Evolutionary conservation across 306 rosid genomes (phyloP).

Genomic region (Leucaena leucocephala): DNA sequence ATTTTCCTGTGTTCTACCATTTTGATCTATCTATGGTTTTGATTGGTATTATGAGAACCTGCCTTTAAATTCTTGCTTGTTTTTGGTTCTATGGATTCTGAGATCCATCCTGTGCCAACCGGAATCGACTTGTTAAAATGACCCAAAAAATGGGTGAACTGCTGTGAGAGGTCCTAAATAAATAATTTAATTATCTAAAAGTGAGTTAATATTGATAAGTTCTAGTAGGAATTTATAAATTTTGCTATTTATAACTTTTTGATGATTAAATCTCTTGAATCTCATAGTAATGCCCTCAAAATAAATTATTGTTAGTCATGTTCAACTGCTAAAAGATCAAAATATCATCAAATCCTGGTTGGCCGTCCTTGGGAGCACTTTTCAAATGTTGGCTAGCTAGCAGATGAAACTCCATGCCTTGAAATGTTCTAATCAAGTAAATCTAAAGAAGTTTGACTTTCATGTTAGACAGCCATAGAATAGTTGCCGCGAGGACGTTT

Average conservation of each 20-base stretch:
- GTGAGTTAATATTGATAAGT: no score
- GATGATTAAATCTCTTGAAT: no score
- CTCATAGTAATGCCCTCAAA: no score
- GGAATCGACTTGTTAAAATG: neutral
- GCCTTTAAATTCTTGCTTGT: neutral
- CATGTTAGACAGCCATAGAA: neutral
- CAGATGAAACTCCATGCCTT: neutral
- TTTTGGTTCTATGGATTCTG: neutral
- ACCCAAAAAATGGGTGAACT: neutral
- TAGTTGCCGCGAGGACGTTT: neutral
- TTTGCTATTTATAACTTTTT: no score
- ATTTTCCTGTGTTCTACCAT: constrained; percentile 28
- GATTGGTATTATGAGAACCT: constrained; percentile 29
- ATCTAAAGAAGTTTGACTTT: neutral
- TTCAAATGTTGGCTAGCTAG: neutral
- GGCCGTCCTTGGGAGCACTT: neutral
- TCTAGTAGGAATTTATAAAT: no score
- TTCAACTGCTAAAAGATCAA: no score
- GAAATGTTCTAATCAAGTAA: neutral
- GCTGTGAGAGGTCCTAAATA: no score
- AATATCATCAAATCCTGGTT: neutral
- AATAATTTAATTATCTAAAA: no score
- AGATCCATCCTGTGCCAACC: neutral
- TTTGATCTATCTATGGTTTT: constrained; percentile 30
- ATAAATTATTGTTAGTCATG: no score